Evolutionary conservation across 1,139 yeast genomes (phyloP), one percentile per base, ranked within the genome.

Genomic region (Candida glucosophila): DNA sequence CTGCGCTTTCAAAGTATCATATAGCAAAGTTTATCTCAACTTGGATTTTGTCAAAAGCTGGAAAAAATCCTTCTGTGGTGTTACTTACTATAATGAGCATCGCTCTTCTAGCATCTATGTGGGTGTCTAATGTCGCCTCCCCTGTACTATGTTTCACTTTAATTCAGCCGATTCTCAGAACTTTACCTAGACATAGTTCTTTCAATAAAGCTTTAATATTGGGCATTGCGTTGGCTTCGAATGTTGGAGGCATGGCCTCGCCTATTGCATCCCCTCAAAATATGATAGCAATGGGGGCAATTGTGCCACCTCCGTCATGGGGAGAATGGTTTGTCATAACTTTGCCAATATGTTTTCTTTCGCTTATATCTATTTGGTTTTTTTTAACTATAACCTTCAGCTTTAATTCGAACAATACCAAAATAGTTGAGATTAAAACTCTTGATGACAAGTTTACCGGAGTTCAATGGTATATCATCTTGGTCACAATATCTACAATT

Each of bases 241-340:
- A 78, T 43, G 55, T 77, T 24, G 86, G 83, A 19, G 88, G 88
- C 39, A 75, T 78, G 82, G 73, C 85, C 0, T 74, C 82, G n/a
- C 88, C 88, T 10, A 78, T 78, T 34, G 76, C 86, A 0, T 76
- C 83, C 5, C 88, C 88, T 1, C 88, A 78, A 46, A 78, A 78
- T 38, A 77, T 78, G 55, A 73, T 78, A 32, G 82, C 85, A 2
- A 74, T 77, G 57, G 75, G 76, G 25, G 70, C 77, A 24, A 62
- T 78, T 65, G 63, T 64, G 8, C 76, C 79, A 1, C 74, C 67
- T 34, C 81, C 80, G 14, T 71, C 78, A 4, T 78, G 88, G 88
- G 83, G 83, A 25, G 77, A 77, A 44, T 78, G 83, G 77, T 74
- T 78, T 42, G 77, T 73, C 9, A 67, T 77, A 30, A 73, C 85